These are phyloP conservation scores for Pseudogymnoascus sp. DNA, from an alignment of 2,329 filamentous ascomycete species.

Conservation along the genomic window DNA sequence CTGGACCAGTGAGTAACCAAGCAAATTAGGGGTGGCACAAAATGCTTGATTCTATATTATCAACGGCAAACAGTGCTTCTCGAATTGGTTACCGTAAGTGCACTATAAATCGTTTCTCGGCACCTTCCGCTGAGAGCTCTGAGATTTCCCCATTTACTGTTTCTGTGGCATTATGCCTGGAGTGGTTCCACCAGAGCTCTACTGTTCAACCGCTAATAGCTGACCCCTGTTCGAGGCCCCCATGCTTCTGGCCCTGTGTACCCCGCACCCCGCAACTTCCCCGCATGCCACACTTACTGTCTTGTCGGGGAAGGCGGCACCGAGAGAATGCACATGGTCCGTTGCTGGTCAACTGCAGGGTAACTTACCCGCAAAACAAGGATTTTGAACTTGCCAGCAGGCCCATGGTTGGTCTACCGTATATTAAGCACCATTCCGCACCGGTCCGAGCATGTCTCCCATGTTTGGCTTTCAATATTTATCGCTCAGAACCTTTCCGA, in stretches of 20 bases:
- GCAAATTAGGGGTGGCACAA: background rate
- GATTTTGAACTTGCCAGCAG: background rate
- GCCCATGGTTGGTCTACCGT: background rate
- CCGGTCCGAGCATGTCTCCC: background rate
- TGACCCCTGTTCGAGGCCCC: background rate
- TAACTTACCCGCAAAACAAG: background rate
- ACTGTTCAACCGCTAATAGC: background rate
- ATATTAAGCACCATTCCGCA: conserved; percentile 3
- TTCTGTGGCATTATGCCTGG: background rate
- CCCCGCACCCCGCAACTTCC: background rate
- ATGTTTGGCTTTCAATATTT: background rate
- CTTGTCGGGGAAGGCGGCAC: conserved; percentile 1
- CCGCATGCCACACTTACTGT: background rate
- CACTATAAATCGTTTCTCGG: background rate
- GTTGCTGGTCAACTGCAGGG: background rate
- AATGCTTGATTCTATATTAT: background rate
- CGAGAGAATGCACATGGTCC: background rate
- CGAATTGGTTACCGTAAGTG: background rate
- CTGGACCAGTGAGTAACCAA: background rate
- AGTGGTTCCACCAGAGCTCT: background rate
- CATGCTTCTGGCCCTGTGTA: background rate
- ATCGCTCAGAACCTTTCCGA: background rate
- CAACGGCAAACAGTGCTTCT: background rate
- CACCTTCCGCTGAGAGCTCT: background rate
- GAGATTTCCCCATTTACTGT: background rate